Evolutionary conservation across 129 eudicot species (phyloP), one percentile per base, ranked within the genome.

Genomic region (Silybum marianum): DNA sequence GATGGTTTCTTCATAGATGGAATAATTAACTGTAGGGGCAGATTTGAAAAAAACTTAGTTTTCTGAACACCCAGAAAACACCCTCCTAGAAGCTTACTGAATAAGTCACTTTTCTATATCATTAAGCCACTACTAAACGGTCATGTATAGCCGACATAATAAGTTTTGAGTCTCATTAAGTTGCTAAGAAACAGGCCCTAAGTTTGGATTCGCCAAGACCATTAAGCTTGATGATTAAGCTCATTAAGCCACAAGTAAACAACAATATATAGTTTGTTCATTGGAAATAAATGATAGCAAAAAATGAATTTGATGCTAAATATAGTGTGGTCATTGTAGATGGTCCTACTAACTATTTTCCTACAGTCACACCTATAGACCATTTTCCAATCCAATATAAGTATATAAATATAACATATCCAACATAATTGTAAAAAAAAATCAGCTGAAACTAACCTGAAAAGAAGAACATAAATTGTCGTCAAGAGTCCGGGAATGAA

Each of bases 401-500:
- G 22, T 58, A 32, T 26, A 25, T 25, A 26, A n/a, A n/a, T n/a
- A 28, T 4, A 58, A 58, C 66, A 58, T 58, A 18, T 19, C 23
- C 10, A 58, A 18, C 21, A 58, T 58, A 10, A 63, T 40, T 5
- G 69, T 66, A 32, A 26, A n/a, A n/a, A n/a, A 12, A 75, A 13
- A 76, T 18, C 66, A n/a, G 66, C 14, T 51, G 18, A 65, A 76
- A 58, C 28, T 11, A 22, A 7, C 79, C 78, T 85, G 19, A 23
- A 77, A 70, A 2, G 28, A 69, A 19, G 82, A 78, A 44, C 51
- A 66, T 14, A 51, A 40, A 28, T 6, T 58, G 60, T 48, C 7
- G 69, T 77, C 63, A 84, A 72, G 82, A 54, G 42, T 73, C 73
- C 48, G 46, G 26, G 24, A 28, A 62, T 38, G 63, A 16, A 24